These are phyloP conservation scores for Neocatenulostroma microsporum DNA, from an alignment of 2,329 filamentous ascomycete genomes.

Conservation along the genomic window DNA sequence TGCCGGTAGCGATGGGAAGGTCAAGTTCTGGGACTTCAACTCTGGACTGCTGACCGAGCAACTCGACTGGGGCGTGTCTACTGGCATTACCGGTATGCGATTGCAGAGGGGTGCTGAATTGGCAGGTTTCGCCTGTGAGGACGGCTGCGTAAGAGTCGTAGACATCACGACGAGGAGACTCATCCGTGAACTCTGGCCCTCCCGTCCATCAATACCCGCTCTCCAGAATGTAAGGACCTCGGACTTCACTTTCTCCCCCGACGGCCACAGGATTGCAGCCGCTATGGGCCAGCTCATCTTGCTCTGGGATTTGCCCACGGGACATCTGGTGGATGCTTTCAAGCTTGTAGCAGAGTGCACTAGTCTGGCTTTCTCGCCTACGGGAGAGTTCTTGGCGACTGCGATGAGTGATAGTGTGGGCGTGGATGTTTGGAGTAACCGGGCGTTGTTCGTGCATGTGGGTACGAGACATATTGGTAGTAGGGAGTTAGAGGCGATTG, in stretches of 20 bases:
- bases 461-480: constrained; percentile 79
- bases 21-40: constrained; percentile 97
- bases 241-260: constrained; percentile 65
- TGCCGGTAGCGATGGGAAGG: constrained; percentile 79
- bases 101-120: constrained; percentile 80
- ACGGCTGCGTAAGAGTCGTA: constrained; percentile 77
- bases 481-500: constrained; percentile 58
- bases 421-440: constrained; percentile 94
- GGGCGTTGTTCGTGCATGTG: constrained; percentile 79
- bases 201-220: constrained; percentile 29
- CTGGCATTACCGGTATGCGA: constrained; percentile 64
- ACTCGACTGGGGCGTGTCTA: constrained; percentile 74
- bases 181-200: constrained; percentile 88
- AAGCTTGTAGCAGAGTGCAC: constrained; percentile 70
- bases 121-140: constrained; percentile 80
- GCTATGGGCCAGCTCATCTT: constrained; percentile 73
- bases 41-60: constrained; percentile 72
- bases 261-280: constrained; percentile 88
- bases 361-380: constrained; percentile 76
- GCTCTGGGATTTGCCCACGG: constrained; percentile 92
- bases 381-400: constrained; percentile 90
- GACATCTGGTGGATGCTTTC: constrained; percentile 90
- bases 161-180: constrained; percentile 85
- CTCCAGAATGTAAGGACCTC: constrained; percentile 20
- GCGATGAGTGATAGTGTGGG: constrained; percentile 74